Evolutionary conservation across 305 asterid genomes (phyloP).

Genomic region (Plantago lanceolata): DNA sequence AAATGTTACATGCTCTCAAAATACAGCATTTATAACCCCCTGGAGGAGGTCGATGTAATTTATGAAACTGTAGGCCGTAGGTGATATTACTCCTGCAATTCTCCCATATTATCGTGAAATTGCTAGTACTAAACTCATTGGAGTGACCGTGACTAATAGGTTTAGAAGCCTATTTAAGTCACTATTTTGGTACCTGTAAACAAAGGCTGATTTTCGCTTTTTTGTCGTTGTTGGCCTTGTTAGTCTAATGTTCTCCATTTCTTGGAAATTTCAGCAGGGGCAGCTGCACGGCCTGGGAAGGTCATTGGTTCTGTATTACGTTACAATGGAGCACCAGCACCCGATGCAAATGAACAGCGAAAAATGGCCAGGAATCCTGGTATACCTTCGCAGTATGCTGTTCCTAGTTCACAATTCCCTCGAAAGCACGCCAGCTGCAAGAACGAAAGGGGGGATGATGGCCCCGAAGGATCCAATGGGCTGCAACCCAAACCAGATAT

Average conservation of each 20-base stretch:
- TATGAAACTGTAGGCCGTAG: no score
- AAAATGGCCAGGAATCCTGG: constrained; percentile 54
- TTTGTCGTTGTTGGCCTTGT: not conserved
- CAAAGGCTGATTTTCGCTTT: not conserved
- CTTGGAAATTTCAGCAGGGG: constrained; percentile 39
- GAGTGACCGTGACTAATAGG: no score
- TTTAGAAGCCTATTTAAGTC: no score
- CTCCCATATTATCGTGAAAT: no score
- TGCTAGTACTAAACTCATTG: no score
- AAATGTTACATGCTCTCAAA: no score
- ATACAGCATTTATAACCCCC: no score
- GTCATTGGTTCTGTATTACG: constrained; percentile 67
- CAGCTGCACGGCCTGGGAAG: constrained; percentile 85
- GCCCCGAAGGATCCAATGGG: constrained; percentile 50
- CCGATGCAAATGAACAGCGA: constrained; percentile 55
- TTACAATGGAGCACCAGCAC: constrained; percentile 55
- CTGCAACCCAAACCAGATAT: constrained; percentile 68
- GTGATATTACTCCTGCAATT: no score
- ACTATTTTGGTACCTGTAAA: not conserved
- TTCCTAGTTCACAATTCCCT: constrained; percentile 59
- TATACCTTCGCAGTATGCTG: constrained; percentile 50
- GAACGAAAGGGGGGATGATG: constrained; percentile 57
- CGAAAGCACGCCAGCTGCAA: constrained; percentile 72
- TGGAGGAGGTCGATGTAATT: no score
- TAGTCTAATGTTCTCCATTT: not conserved